Percentiles rank a stretch among this genome's conserved stretches.
These are phyloP conservation scores for Onygenales sp. DNA, from an alignment of 2,329 filamentous ascomycete genomes.

Conservation along the genomic window DNA sequence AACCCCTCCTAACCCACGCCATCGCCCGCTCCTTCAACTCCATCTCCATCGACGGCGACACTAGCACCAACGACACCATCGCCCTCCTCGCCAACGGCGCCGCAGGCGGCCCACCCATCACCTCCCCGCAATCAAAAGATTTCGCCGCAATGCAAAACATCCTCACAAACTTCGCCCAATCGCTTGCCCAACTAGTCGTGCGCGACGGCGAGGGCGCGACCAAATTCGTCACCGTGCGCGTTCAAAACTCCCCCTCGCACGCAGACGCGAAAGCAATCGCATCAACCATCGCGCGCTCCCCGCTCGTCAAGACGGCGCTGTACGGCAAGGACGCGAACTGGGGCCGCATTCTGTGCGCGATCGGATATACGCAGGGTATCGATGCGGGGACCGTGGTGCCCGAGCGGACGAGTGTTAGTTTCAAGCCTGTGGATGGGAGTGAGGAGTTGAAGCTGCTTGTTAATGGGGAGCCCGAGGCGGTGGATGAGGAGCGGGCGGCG, in stretches of 20 bases:
- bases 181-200: constrained; percentile 85
- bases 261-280: constrained; percentile 69
- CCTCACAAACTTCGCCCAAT: constrained; percentile 67
- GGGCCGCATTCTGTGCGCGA: constrained; percentile 92
- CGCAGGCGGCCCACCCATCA: constrained; percentile 61
- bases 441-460: constrained; percentile 49
- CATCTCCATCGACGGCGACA: constrained; percentile 95
- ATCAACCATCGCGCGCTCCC: constrained; percentile 78
- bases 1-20: constrained; percentile 60
- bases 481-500: constrained; percentile 52
- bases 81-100: constrained; percentile 93
- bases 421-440: constrained; percentile 50
- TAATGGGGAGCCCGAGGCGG: constrained; percentile 51
- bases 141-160: constrained; percentile 62
- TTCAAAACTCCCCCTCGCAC: constrained; percentile 62
- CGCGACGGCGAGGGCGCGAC: constrained; percentile 95
- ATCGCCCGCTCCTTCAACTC: constrained; percentile 86
- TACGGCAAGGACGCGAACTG: constrained; percentile 98
- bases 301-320: constrained; percentile 91
- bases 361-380: constrained; percentile 61
- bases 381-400: constrained; percentile 40
- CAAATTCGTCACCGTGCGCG: constrained; percentile 91
- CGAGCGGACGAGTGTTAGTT: constrained; percentile 49
- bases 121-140: constrained; percentile 43
- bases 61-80: constrained; percentile 93